These are phyloP conservation scores for Beauveria sp. DNA, from an alignment of 2,329 filamentous ascomycete species.

Conservation along the genomic window DNA sequence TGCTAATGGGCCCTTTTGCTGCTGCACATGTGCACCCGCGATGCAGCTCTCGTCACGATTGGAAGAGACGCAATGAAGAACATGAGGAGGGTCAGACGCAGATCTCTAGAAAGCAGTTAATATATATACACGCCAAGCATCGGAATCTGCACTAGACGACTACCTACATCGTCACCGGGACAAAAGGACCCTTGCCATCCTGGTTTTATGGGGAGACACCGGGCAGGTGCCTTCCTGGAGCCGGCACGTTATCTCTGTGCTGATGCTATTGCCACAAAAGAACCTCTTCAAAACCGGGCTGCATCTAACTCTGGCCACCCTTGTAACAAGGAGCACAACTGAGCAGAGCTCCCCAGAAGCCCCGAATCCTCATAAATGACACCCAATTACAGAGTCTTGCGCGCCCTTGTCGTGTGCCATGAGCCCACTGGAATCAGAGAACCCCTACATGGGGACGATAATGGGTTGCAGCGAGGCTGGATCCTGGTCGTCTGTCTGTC, in stretches of 20 bases:
- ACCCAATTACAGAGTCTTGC: background rate
- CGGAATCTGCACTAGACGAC: no score
- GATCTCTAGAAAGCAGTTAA: background rate
- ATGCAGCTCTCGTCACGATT: background rate
- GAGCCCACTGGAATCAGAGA: background rate
- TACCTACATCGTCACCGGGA: background rate
- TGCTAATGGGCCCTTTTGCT: background rate
- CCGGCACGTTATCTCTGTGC: background rate
- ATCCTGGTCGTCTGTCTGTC: background rate
- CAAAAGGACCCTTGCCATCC: background rate
- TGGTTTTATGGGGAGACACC: background rate
- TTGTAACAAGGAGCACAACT: background rate
- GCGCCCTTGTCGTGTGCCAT: background rate
- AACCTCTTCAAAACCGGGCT: background rate
- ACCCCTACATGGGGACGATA: background rate
- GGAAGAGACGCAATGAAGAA: background rate
- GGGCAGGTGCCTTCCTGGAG: background rate
- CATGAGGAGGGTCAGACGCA: background rate
- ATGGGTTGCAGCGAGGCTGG: background rate
- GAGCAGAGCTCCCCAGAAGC: background rate
- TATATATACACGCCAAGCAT: background rate
- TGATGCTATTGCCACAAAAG: background rate
- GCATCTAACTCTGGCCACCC: background rate
- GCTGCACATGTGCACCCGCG: background rate
- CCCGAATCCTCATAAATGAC: background rate